Evolutionary conservation across 495 filamentous ascomycete genomes (phyloP), one percentile per base, ranked within the genome.

Genomic region (Talaromyces nanjingensis): DNA sequence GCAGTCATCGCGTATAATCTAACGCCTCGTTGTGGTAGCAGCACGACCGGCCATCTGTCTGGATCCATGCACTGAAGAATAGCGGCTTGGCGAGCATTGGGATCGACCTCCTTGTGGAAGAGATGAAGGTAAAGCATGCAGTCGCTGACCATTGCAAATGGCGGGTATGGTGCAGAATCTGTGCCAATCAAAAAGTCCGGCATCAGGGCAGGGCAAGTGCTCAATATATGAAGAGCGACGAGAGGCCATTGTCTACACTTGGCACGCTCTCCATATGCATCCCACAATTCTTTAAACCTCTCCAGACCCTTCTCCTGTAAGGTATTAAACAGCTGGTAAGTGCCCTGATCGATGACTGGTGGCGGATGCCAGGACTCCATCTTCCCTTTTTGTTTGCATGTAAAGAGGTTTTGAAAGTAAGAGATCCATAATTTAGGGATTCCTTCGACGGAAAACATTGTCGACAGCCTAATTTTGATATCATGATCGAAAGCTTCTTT

Each of bases 191-290:
- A 67, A 58, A 89, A 79, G 12, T 74, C 70, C 29, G 81, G 69
- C 3, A 81, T 70, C 33, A 69, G 64, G 20, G 73, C 65, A 0
- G 80, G 81, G 29, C 72, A 71, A 57, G 78, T 74, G n/a, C 76
- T 67, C 27, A 90, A 66, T 27, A 84, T 70, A 68, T 77, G 79
- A 18, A 84, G 71, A 60, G 88, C 83, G 25, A 86, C 63, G 2
- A 75, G 66, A 34, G 75, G 74, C 87, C 87, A 90, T 39, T 69
- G 63, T 24, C 11, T 45, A 34, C 71, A 65, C 42, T 79, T 82
- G 16, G 45, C 65, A 2, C 58, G 11, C 18, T 61, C 66, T 12
- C 68, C 25, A 45, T 77, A 58, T 24, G 33, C 45, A 3, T 69
- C 65, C 84, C 84, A 87, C n/a, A 64, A 61, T 18, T 74, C 66